Evolutionary conservation across 139 green algal genomes (phyloP).

Genomic region (Diplosphaera chodatii): DNA sequence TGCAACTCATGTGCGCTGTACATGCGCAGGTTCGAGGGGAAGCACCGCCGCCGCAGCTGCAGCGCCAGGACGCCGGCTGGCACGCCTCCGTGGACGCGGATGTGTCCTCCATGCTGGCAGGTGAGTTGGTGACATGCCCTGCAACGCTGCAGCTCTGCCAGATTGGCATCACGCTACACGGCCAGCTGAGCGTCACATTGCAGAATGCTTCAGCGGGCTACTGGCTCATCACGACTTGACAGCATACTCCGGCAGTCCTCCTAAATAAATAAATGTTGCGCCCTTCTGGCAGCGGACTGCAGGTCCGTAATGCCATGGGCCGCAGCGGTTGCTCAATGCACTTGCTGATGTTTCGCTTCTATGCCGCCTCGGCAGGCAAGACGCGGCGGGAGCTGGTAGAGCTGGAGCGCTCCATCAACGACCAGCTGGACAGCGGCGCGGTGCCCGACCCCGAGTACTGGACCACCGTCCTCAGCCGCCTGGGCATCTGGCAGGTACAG

Average conservation of each 20-base stretch:
- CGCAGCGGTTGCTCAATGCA: too few relatives aligned
- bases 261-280: too few relatives aligned
- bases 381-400: slow-evolving; percentile 29
- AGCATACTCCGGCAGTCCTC: too few relatives aligned
- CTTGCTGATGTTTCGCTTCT: not conserved
- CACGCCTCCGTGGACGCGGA: slow-evolving; percentile 60
- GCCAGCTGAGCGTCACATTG: too few relatives aligned
- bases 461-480: slow-evolving; percentile 56
- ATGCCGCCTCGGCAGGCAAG: slow-evolving; percentile 45
- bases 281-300: too few relatives aligned
- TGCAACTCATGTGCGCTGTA: too few relatives aligned
- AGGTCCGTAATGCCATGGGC: too few relatives aligned
- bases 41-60: slow-evolving; percentile 14
- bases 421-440: slow-evolving; percentile 33
- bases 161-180: too few relatives aligned
- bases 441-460: slow-evolving; percentile 72
- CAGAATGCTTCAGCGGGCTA: too few relatives aligned
- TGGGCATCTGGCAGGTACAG: slow-evolving; percentile 37
- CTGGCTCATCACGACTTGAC: too few relatives aligned
- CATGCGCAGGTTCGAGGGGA: slow-evolving; percentile 10
- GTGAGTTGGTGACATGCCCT: too few relatives aligned
- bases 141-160: too few relatives aligned
- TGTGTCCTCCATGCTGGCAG: slow-evolving; percentile 60
- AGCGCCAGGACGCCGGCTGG: slow-evolving; percentile 29
- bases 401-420: slow-evolving; percentile 36